Base-by-base conservation (phyloP, 2,329 filamentous ascomycete genomes). In the Colletotrichum sp. region DNA sequence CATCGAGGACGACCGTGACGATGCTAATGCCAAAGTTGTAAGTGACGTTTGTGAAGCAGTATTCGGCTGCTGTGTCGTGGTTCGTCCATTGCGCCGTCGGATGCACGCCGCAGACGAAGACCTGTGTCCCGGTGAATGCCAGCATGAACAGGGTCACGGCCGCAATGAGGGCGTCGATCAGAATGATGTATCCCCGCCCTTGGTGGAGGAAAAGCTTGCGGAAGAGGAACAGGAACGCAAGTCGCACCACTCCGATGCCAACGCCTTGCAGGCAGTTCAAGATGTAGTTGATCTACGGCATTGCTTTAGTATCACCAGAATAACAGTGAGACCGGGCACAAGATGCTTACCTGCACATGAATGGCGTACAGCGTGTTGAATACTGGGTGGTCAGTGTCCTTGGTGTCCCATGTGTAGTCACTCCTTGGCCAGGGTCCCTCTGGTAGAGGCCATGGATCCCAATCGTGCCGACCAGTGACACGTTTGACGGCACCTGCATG, bases 171-270 rank as follows among this genome's bases (percentile, higher is more conserved):
- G 8, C n/a, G 24, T 64, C n/a, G 12, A 70, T 16, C 18, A 65
- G 16, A 24, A 70, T 33, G n/a, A 24, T 58, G 59, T 70, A 70
- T 8, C 13, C 13, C 9, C 51, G 43, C 8, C 67, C 67, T 11
- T 70, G 67, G 24, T 47, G 33, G n/a, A 12, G 8, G 18, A 70
- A 70, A 33, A 70, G 67, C 15, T 65, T 70, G 33, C 59, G 43
- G 47, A 70, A 70, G 31, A 70, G 67, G 33, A 70, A 70, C 16
- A 70, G 33, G 59, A 70, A 70, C 18, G 67, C 67, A 4, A 70
- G 67, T 15, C 67, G 67, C 24, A 70, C 67, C 18, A 27, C 33
- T 8, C 67, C 67, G 13, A 70, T 58, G 34, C 67, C 59, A 4
- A 58, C 47, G 24, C 34, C 67, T 33, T 70, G 47, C 4, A 70